A percentile compares a stretch with the other conserved stretches of the same genome.
These are phyloP conservation scores for Acer negundo DNA, from an alignment of 345 rosid species.

Conservation along the genomic window DNA sequence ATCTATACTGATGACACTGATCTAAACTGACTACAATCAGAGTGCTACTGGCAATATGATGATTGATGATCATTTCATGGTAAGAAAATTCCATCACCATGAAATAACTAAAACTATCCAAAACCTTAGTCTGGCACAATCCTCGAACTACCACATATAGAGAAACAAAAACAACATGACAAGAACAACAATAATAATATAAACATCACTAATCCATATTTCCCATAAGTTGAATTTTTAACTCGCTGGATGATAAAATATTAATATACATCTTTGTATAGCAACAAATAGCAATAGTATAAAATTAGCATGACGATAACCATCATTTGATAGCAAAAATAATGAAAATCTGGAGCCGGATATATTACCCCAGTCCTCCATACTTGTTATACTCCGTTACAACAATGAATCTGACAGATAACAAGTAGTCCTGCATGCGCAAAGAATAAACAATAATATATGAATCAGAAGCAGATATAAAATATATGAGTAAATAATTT, in stretches of 20 bases:
- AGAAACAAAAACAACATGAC: background rate
- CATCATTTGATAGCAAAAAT: background rate
- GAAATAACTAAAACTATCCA: too few species aligned
- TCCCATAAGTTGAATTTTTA: background rate
- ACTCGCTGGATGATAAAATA: background rate
- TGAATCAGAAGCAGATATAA: background rate
- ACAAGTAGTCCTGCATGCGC: conserved; percentile 1
- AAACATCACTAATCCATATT: background rate
- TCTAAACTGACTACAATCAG: too few species aligned
- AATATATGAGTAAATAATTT: too few species aligned
- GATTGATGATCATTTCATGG: too few species aligned
- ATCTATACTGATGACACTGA: too few species aligned
- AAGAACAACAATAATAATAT: background rate
- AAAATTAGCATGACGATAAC: background rate
- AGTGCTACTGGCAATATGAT: too few species aligned
- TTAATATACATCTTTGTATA: background rate
- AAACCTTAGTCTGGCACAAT: background rate
- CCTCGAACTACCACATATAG: background rate
- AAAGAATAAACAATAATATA: background rate
- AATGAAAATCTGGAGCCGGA: background rate
- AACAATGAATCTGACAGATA: background rate
- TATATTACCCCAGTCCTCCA: conserved; percentile 52
- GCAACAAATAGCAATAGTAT: background rate
- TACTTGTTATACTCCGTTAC: background rate
- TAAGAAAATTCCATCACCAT: too few species aligned